Evolutionary conservation across 164 flowering plant genomes (phyloP).

Genomic region (Hamamelis virginiana): DNA sequence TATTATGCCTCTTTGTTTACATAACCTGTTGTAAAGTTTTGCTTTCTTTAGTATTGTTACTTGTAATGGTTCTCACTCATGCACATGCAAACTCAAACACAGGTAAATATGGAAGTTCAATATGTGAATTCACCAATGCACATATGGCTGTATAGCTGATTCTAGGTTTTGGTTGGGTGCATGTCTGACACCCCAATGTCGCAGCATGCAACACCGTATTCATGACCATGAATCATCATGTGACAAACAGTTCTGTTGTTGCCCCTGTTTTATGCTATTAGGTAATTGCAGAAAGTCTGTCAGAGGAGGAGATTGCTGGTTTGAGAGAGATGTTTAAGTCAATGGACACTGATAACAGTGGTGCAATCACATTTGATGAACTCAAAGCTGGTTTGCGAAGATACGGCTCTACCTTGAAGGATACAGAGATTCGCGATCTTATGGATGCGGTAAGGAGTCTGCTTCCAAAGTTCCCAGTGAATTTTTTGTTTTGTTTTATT

Average conservation of each 20-base stretch:
- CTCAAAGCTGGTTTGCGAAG: conserved; percentile 88
- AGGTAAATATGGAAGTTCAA: not conserved
- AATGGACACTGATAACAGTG: conserved; percentile 97
- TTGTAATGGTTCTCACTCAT: not conserved
- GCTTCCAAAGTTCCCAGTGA: not conserved
- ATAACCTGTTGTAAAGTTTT: too few species aligned
- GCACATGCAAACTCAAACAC: not conserved
- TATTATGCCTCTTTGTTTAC: too few species aligned
- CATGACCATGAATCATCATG: not conserved
- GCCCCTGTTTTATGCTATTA: conserved; percentile 25
- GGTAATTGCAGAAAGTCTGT: conserved; percentile 98
- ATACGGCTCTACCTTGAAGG: conserved; percentile 94
- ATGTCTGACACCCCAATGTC: too few species aligned
- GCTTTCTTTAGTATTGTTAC: too few species aligned
- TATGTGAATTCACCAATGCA: not conserved
- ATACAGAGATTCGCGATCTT: conserved; percentile 87
- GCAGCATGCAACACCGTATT: too few species aligned
- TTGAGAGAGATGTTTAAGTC: conserved; percentile 87
- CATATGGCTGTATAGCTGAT: not conserved
- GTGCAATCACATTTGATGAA: conserved; percentile 97
- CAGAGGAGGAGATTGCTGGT: conserved; percentile 99
- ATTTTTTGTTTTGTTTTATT: not conserved
- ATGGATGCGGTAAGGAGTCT: conserved; percentile 82
- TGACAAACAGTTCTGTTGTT: not conserved
- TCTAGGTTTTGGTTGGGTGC: not conserved